A percentile compares a stretch with the other conserved stretches of the same genome.
These are phyloP conservation scores for Penicillium diatomitis DNA, from an alignment of 495 filamentous ascomycete genomes.

Conservation along the genomic window DNA sequence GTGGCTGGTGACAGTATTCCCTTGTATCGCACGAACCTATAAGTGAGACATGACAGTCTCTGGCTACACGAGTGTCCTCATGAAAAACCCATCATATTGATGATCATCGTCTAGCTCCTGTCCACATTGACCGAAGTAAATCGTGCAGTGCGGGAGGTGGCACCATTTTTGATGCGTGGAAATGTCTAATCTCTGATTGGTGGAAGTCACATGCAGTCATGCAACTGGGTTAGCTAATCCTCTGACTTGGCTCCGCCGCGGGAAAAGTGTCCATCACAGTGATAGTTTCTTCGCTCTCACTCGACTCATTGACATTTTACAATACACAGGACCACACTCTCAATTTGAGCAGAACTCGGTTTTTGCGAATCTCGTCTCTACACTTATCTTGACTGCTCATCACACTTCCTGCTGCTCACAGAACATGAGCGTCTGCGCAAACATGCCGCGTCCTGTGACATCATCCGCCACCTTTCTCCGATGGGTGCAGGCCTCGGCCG, in stretches of 20 bases:
- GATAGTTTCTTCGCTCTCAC: conserved; percentile 2
- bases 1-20: too few species aligned
- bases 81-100: too few species aligned
- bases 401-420: conserved; percentile 12
- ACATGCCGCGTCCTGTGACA: conserved; percentile 37
- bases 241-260: background rate
- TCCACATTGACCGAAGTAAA: background rate
- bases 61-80: background rate
- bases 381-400: background rate
- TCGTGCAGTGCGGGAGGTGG: conserved; percentile 12
- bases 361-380: background rate
- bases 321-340: conserved; percentile 1
- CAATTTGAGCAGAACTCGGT: conserved; percentile 9
- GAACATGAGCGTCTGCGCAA: conserved; percentile 30
- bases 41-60: background rate
- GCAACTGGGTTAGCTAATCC: conserved; percentile 19
- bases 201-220: conserved; percentile 7
- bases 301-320: background rate
- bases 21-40: background rate
- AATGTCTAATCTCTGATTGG: conserved; percentile 39
- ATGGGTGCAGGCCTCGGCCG: conserved; percentile 35
- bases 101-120: too few species aligned
- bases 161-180: conserved; percentile 30
- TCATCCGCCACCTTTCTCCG: conserved; percentile 47
- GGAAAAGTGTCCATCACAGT: conserved; percentile 1